Conservation (phyloP, 1,284 basidiomycete species). For the Boletus mariae region DNA sequence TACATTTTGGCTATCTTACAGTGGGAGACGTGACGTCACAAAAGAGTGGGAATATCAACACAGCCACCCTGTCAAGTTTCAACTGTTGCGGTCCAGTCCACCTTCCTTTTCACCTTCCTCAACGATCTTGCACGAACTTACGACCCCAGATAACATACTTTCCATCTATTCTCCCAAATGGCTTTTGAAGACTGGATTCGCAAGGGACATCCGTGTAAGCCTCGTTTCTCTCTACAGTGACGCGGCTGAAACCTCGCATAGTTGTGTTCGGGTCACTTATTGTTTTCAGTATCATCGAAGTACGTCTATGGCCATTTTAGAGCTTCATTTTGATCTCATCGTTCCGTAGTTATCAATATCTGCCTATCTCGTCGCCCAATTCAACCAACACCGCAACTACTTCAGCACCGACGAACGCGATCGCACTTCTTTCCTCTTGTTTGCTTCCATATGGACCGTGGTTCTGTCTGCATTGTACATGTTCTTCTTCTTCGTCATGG, state of each 20-base stretch:
- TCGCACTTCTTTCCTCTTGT: constrained; percentile 63
- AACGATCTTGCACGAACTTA: constrained; percentile 32
- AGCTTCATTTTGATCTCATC: not conserved
- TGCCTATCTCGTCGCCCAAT: constrained; percentile 62
- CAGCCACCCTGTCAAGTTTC: constrained; percentile 22
- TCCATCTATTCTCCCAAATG: constrained; percentile 24
- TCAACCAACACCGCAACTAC: constrained; percentile 54
- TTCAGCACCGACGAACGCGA: constrained; percentile 49
- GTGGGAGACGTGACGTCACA: constrained; percentile 20
- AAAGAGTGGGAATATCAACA: constrained; percentile 12
- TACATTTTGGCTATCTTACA: not conserved
- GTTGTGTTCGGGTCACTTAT: constrained; percentile 30
- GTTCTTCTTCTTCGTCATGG: constrained; percentile 48
- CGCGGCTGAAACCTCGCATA: constrained; percentile 11
- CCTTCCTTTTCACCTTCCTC: not conserved
- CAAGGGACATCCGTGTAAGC: constrained; percentile 38
- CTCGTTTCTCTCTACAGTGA: not conserved
- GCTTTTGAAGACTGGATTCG: constrained; percentile 35
- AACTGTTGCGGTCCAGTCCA: constrained; percentile 6
- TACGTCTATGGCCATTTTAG: constrained; percentile 2
- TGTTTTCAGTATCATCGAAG: constrained; percentile 30
- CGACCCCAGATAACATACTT: constrained; percentile 22
- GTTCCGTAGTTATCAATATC: constrained; percentile 54
- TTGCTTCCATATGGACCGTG: constrained; percentile 68
- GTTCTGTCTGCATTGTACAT: constrained; percentile 51